Base-by-base conservation (phyloP, 306 rosid genomes). In the Carpinus viminea region DNA sequence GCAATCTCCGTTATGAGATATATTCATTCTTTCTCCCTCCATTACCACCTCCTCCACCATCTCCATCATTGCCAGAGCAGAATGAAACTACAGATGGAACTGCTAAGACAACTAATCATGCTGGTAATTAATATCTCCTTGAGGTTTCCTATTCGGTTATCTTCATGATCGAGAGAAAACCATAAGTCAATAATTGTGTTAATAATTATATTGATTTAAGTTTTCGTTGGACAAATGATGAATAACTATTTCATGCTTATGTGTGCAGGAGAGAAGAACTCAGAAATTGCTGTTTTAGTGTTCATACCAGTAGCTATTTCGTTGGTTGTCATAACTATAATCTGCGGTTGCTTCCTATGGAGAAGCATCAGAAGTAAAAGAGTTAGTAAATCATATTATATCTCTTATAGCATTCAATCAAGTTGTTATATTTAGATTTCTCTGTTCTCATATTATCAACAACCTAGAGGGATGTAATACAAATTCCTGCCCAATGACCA, bases 1-100 rank as follows among this genome's bases (percentile, higher is more conserved):
- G 87, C 75, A 71, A 57, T 80, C 74, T 84, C 45, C 82, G 70
- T 7, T 84, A 72, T 11, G 82, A 84, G 28, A 76, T 2, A 24
- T 56, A 72, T 45, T 36, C 69, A 0, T 84, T 80, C 46, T 59
- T 72, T 60, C 52, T 54, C 79, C 50, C 73, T 48, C 59, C 69
- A 5, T 20, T 38, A 9, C 53, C 45, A 52, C 3, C 5, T 36
- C 41, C 41, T 36, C 41, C 41, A 36, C 41, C 41, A 36, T 38
- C 68, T 43, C 45, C 78, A 38, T 46, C 70, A 38, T 13, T 41
- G 62, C 18, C 45, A 18, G 78, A 3, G 68, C 54, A 31, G 21
- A 74, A 56, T 12, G 17, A 8, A 11, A 52, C 75, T 17, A 64
- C 51, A 9, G 36, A 68, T 36, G 10, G 54, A 68, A 68, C 66